Base-by-base conservation (phyloP, 768 basidiomycete genomes). In the Rhizopogon rudus region DNA sequence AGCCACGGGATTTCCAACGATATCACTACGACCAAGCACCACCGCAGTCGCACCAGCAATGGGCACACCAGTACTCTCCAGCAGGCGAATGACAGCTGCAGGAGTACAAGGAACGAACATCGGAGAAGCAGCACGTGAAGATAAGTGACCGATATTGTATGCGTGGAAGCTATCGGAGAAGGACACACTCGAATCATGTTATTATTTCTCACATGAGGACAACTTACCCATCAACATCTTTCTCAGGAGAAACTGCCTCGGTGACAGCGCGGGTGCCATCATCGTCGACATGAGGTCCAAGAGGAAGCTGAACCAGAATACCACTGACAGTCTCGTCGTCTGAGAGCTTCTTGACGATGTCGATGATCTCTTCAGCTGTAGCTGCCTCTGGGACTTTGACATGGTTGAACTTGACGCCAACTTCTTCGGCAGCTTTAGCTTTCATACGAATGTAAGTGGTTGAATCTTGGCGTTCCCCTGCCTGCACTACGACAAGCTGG, bases 381-480 rank as follows among this genome's bases (percentile, higher is more conserved):
- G 83, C 77, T 45, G 83, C 82, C 42, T 78, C 82, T n/a, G 87
- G 78, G 16, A 93, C 69, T 50, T 76, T 75, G 67, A 98, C 75
- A 67, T 98, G 93, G 52, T 85, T 83, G 71, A 90, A 88, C 56
- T 79, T 82, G 74, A 98, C 91, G 56, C 97, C 95, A 60, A 91
- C 87, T 73, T 98, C 93, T 63, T 93, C 84, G 10, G 94, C 91
- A 10, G 97, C 97, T 71, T 95, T 98, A 42, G 83, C 78, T 75
- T 99, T 99, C 96, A 98, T 98, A 65, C 93, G 92, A 61, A 99
- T 87, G 73, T 99, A 99, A 41, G 87, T 86, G 17, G 79, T 75
- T 5, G 95, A 98, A 70, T 98, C 96, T 20, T 93, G 86, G 56
- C 92, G 88, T 31, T 86, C 83, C 52, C 97, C 97, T 50, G 93